Evolutionary conservation across 257 asterid genomes (phyloP), one percentile per base, ranked within the genome.

Genomic region (Gentiana dahurica): DNA sequence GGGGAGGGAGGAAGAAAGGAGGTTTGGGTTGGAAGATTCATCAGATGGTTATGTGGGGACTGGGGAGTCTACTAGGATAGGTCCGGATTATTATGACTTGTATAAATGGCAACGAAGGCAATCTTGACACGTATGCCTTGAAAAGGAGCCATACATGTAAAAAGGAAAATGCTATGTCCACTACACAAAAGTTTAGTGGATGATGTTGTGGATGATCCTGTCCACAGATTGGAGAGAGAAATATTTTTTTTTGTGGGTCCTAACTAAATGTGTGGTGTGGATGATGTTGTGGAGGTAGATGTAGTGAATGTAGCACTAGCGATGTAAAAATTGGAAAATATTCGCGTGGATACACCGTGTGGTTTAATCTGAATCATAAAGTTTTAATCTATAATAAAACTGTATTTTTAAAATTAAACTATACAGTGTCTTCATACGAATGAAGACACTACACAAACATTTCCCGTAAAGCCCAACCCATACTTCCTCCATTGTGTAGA

Each of bases 11-110:
- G 8, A 1, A 4, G 34, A n/a, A 47, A 7, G 13, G n/a, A n/a
- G 37, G n/a, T 35, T 13, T 4, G 58, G 62, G 69, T 44, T 69
- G 69, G 69, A 58, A 15, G 63, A 4, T 7, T 35, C 7, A 4
- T 35, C 7, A 4, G 36, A 7, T n/a, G 38, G 15, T 54, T 57
- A 49, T 66, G 71, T 49, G 58, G 58, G 10, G 6, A 41, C 46
- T 4, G 46, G 46, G 46, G 8, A 8, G 45, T 7, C 8, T 39
- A 3, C 8, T 3, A 39, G 9, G 55, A 68, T 57, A 56, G 12
- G 49, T 5, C 48, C 6, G 51, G 37, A 2, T 3, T 45, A 60
- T 49, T 13, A 43, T 57, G 60, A 61, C 64, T 53, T 68, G 59
- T 41, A 59, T 3, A 11, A 37, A 3, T 12, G 53, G 49, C 15